Conservation (phyloP, 192 early-diverging fungal species). For the Backusella luteola region DNA sequence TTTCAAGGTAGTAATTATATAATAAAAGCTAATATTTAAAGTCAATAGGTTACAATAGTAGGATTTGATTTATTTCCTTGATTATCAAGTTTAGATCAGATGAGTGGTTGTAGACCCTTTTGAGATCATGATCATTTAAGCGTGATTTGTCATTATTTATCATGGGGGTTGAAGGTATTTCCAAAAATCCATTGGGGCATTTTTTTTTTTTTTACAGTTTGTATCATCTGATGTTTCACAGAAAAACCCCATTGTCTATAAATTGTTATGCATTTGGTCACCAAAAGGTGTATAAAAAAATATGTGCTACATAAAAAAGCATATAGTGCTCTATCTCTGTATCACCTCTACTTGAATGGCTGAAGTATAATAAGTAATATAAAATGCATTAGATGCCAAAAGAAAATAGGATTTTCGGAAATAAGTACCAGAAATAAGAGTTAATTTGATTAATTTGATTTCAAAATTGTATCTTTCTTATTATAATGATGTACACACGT, state of each 20-base stretch:
- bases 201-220: not conserved
- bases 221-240: not conserved
- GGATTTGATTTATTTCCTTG: too few species aligned
- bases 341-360: not conserved
- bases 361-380: not conserved
- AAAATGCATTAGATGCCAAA: not conserved
- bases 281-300: not conserved
- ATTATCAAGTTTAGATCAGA: too few species aligned
- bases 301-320: not conserved
- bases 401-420: not conserved
- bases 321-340: not conserved
- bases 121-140: too few species aligned
- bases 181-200: too few species aligned
- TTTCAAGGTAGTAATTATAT: too few species aligned
- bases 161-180: too few species aligned
- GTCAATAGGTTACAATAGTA: too few species aligned
- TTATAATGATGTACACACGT: not conserved
- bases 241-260: not conserved
- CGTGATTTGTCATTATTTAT: too few species aligned
- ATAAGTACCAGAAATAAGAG: not conserved
- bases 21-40: too few species aligned
- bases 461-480: not conserved
- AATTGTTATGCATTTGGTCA: not conserved
- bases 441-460: not conserved
- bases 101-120: too few species aligned